Evolutionary conservation across 2,329 filamentous ascomycete genomes (phyloP), one percentile per base, ranked within the genome.

Genomic region (Arthrobotrys pseudoclavata): DNA sequence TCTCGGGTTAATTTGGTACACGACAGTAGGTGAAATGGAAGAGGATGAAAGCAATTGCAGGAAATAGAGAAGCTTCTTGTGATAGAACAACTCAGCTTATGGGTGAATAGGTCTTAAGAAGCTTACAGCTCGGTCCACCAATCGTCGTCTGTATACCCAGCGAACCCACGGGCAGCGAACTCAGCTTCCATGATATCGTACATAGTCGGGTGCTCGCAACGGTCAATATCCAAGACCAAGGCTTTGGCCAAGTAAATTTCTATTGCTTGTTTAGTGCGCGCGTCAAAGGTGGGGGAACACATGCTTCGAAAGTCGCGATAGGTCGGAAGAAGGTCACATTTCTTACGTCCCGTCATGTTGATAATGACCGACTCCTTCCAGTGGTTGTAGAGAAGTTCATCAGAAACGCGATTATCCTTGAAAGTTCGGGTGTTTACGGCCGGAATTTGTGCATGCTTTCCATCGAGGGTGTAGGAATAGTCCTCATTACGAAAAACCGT

Each of bases 351-450:
- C 1, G 57, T 64, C 57, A 71, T 64, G 26, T 71, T 71, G 60
- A 71, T 64, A 4, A 71, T 55, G 29, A 71, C 68, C 1, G 68
- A 52, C 31, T 71, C 68, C n/a, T n/a, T 52, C 20, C 62, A 71
- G 26, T 71, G 68, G 22, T 64, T 64, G 60, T 71, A 71, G 7
- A 71, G 40, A 24, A 71, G 34, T 2, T 55, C 47, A 7, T 71
- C 68, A n/a, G 68, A 71, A 52, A 71, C 57, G 18, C 68, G 37
- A 12, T 57, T 52, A 7, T 64, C 31, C 6, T 29, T 31, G 20
- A 3, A 4, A 15, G 42, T 55, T 42, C 55, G 31, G 2, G 7
- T 60, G 22, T 60, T 60, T 3, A 45, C 20, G 6, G 42, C 15
- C 1, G 48, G 9, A 31, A 71, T 64, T 6, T 34, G 22, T 10